Base-by-base conservation (phyloP, 352 stramenopile species). In the Phytophthora multivora region DNA sequence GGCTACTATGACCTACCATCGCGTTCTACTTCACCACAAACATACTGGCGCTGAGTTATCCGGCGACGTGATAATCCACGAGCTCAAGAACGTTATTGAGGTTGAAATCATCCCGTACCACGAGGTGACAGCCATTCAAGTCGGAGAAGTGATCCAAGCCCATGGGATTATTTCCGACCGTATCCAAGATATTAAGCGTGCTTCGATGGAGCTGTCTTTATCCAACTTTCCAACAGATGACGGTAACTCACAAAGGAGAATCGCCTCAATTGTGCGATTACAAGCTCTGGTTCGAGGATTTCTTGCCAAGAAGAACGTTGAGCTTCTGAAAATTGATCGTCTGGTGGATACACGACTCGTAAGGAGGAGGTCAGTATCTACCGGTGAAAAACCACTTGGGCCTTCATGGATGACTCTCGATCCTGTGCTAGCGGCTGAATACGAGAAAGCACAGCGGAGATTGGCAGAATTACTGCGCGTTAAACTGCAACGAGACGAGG, bases 211-310 rank as follows among this genome's bases (percentile, higher is more conserved):
- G 0, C 56, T 83, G 15, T 45, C 56, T 26, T 3, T 47, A 12
- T 56, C 45, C 18, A 25, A 63, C 21, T 18, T 63, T 41, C 40
- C 50, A 21, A 39, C 15, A 31, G 52, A 62, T 26, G 26, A 51
- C 38, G 33, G 50, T 12, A 26, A 68, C 16, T 50, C 46, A 9
- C 49, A 36, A 18, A 38, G 21, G 31, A 21, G 5, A n/a, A 31
- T 82, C 18, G 23, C 16, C 21, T 41, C 55, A 9, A 41, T 85
- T 41, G 61, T 79, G 1, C 64, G 60, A 3, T 33, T 91, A 4
- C 83, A 91, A 63, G 56, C 79, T 28, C 59, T 66, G 2, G 67
- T 79, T 26, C 74, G 83, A 7, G 52, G 76, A 1, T 82, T 89
- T 25, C 53, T 89, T 6, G 75, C 70, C 1, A 80, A 63, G 23